phyloP scores from a whole-genome alignment of 148 eudicot genomes.

The Fallopia convolvulus region DNA sequence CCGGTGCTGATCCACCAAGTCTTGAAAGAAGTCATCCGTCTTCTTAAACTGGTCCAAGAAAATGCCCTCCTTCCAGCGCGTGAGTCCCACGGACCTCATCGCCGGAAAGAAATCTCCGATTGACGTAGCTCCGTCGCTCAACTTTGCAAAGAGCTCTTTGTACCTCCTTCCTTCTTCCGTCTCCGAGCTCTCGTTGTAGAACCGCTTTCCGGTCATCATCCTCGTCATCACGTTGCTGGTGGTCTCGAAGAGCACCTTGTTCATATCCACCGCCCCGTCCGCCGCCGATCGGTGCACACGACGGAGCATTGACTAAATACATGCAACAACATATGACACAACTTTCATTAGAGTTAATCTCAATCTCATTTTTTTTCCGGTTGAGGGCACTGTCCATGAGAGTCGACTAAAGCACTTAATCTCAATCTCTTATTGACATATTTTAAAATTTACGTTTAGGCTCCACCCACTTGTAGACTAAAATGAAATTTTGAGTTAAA shows the following conservation, averaged over 20 bases:
- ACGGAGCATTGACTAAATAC: neutral
- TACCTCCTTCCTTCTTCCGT: constrained; percentile 18
- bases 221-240: constrained; percentile 34
- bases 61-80: constrained; percentile 13
- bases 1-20: constrained; percentile 32
- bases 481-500: too few relatives aligned
- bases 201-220: constrained; percentile 37
- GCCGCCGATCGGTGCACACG: constrained; percentile 2
- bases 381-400: too few relatives aligned
- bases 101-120: constrained; percentile 28
- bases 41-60: constrained; percentile 3
- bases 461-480: too few relatives aligned
- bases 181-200: constrained; percentile 19
- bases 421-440: too few relatives aligned
- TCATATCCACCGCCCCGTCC: constrained; percentile 25
- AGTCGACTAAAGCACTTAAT: too few relatives aligned
- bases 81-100: constrained; percentile 22
- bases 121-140: neutral
- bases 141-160: constrained; percentile 3
- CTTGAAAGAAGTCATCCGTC: constrained; percentile 34
- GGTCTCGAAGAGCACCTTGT: constrained; percentile 19
- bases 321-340: too few relatives aligned
- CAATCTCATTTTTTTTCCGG: too few relatives aligned
- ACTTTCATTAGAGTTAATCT: too few relatives aligned
- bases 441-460: too few relatives aligned